These are phyloP conservation scores for Dryas alaskensis DNA, from an alignment of 306 rosid genomes.

Conservation along the genomic window DNA sequence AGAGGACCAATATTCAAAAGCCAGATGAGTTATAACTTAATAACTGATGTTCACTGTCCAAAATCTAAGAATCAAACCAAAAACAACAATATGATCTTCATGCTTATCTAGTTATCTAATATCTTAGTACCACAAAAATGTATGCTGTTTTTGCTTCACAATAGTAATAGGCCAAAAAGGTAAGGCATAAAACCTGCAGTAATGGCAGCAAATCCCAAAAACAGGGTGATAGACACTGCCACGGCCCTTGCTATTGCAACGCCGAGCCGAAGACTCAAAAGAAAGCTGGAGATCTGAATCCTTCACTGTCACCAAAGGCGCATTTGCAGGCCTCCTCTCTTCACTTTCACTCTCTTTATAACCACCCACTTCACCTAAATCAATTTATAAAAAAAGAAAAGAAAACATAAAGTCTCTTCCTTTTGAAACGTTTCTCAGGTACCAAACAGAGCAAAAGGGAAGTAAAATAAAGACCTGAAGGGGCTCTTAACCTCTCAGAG, in stretches of 20 bases:
- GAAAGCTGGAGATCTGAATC: conserved; percentile 32
- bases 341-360: conserved; percentile 13
- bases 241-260: conserved; percentile 64
- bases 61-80: too few species aligned
- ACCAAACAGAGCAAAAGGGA: neutral
- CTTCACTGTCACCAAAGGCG: conserved; percentile 38
- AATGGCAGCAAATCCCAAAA: conserved; percentile 71
- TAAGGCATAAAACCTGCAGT: conserved; percentile 54
- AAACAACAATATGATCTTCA: neutral
- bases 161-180: neutral
- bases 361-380: conserved; percentile 12
- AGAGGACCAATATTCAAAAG: neutral
- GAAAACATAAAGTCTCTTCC: neutral
- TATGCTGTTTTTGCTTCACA: neutral
- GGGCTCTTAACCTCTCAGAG: conserved; percentile 20
- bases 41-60: too few species aligned
- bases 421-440: neutral
- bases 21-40: neutral
- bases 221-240: conserved; percentile 59
- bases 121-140: neutral
- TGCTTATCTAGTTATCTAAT: neutral
- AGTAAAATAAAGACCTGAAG: neutral
- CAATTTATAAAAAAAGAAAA: neutral
- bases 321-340: conserved; percentile 54
- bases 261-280: conserved; percentile 38